Base-by-base conservation (phyloP, 106 monocot genomes). In the Cymbidium sinense region DNA sequence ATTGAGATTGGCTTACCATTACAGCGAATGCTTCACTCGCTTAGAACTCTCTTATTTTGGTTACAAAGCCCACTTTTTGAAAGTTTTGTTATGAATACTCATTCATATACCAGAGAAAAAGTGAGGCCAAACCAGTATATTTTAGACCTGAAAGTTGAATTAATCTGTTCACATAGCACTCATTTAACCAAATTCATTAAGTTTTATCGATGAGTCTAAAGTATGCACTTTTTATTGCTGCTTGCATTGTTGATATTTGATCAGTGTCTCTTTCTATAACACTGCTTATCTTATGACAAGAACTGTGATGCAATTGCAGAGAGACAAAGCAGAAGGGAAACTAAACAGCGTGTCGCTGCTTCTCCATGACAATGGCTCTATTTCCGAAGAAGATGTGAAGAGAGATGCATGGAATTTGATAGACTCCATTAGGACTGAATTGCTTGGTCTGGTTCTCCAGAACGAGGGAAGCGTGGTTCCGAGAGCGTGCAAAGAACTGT, bases 401-500 rank as follows among this genome's bases (percentile, higher is more conserved):
- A 82, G 36, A 54, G 81, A 89, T 71, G 75, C 86, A 1, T 70
- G 76, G 76, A 75, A 28, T 9, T 20, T 75, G 25, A 83, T 93
- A 11, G 81, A 87, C 23, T 70, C 65, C 0, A 65, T 23, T 1
- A 84, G 99, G 81, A 82, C 67, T 72, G 92, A 99, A 65, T 81
- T 99, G 73, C 75, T 92, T 54, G 84, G 82, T 36, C 58, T 99
- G 61, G 94, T 95, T 23, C 34, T 92, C 75, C 83, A 34, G 50
- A 77, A 21, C 0, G 75, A 90, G 51, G 87, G 81, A 70, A 87
- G 88, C 37, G 62, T 87, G 2, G 81, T 99, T 84, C 99, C 94
- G 18, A 86, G 73, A 85, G 77, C 77, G 34, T 99, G 99, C 86
- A 95, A 91, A 77, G 99, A 95, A 30, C 44, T 99, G 34, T 99